Percentiles rank a stretch among this genome's conserved stretches.
phyloP scores from a whole-genome alignment of 139 green algal species.

The Chlamydomonas sp. region DNA sequence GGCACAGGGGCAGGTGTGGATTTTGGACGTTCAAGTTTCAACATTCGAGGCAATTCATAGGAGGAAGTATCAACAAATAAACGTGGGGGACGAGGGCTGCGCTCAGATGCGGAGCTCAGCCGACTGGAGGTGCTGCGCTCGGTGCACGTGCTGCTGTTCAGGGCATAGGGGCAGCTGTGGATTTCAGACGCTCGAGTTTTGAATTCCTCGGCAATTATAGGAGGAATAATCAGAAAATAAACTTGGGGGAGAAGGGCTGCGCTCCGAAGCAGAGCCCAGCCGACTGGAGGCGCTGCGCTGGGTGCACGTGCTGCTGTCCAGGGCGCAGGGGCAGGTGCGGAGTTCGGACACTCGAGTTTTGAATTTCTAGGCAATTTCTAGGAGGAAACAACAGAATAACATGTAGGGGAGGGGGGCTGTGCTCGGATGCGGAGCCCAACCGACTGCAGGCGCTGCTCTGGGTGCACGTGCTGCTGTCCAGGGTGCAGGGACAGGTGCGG shows the following conservation, averaged over 20 bases:
- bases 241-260: conserved; percentile 39
- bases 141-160: conserved; percentile 34
- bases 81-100: conserved; percentile 40
- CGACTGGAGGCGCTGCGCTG: conserved; percentile 79
- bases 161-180: conserved; percentile 10
- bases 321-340: conserved; percentile 11
- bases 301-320: conserved; percentile 34
- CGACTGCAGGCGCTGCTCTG: conserved; percentile 78
- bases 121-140: conserved; percentile 79
- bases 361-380: too few species aligned
- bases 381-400: too few species aligned
- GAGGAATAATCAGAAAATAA: too few species aligned
- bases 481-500: conserved; percentile 11
- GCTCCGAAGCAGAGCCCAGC: conserved; percentile 49
- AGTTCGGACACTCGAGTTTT: too few species aligned
- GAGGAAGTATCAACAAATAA: too few species aligned
- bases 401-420: conserved; percentile 24
- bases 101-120: conserved; percentile 48
- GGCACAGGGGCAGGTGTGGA: conserved; percentile 10
- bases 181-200: too few species aligned
- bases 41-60: too few species aligned
- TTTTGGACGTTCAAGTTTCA: too few species aligned
- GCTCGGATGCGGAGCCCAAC: conserved; percentile 48
- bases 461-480: conserved; percentile 34
- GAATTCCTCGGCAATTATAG: too few species aligned